Percentiles rank a stretch among this genome's conserved stretches.
phyloP scores from a whole-genome alignment of 768 basidiomycete species.

The Tricholoma sp. region DNA sequence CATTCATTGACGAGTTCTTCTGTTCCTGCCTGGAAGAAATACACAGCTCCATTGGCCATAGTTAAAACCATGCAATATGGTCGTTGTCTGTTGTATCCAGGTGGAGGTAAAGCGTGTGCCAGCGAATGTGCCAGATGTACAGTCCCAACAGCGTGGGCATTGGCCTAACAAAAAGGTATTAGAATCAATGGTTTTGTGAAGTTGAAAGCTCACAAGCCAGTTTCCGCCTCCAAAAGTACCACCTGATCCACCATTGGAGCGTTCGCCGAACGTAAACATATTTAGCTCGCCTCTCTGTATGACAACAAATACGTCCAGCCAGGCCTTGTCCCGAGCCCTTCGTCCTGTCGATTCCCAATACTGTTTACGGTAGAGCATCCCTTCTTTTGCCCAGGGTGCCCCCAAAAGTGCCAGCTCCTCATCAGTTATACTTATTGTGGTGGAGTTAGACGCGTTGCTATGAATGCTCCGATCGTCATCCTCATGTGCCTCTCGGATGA shows the following conservation, averaged over 20 bases:
- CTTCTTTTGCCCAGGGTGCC: conserved; percentile 99
- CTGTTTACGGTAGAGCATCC: conserved; percentile 90
- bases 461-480: conserved; percentile 72
- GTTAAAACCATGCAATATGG: conserved; percentile 96
- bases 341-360: conserved; percentile 87
- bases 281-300: conserved; percentile 91
- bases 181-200: neutral
- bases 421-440: conserved; percentile 83
- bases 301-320: conserved; percentile 95
- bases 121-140: conserved; percentile 84
- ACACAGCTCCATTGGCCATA: conserved; percentile 83
- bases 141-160: conserved; percentile 79
- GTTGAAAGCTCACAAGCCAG: conserved; percentile 75
- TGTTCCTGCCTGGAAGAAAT: conserved; percentile 98
- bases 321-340: conserved; percentile 81
- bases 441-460: conserved; percentile 62
- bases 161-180: conserved; percentile 56
- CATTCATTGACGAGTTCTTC: conserved; percentile 99
- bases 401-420: conserved; percentile 95
- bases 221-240: conserved; percentile 91
- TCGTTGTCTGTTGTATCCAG: conserved; percentile 86
- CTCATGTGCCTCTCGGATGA: conserved; percentile 92
- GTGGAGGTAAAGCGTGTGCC: conserved; percentile 82
- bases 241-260: conserved; percentile 52
- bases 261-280: conserved; percentile 93